phyloP scores from a whole-genome alignment of 805 yeast genomes.

The Debaryomyces tyrocola region DNA sequence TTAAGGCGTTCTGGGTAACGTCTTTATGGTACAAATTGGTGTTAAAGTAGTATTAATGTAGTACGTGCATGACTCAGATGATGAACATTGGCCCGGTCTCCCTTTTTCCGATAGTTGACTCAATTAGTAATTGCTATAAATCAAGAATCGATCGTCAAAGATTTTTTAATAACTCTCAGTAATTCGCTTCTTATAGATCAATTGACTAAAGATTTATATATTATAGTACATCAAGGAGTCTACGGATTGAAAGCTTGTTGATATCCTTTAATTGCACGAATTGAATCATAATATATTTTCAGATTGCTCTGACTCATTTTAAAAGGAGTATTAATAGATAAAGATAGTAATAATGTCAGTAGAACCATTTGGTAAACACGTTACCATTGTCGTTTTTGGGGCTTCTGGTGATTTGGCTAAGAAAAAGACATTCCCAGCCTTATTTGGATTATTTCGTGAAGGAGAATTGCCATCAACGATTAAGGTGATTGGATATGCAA shows the following conservation, averaged over 20 bases:
- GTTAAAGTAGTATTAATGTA: too few relatives aligned
- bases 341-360: conserved; percentile 19
- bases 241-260: too few relatives aligned
- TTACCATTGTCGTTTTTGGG: conserved; percentile 81
- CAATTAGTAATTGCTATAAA: not conserved
- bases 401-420: conserved; percentile 95
- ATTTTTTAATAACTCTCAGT: not conserved
- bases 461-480: conserved; percentile 72
- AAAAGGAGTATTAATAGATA: not conserved
- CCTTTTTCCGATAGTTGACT: not conserved
- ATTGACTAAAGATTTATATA: not conserved
- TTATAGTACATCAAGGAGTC: not conserved
- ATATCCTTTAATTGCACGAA: too few relatives aligned
- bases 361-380: conserved; percentile 58
- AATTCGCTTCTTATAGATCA: not conserved
- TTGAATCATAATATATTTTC: too few relatives aligned
- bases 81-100: not conserved
- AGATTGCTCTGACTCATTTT: not conserved
- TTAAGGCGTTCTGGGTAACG: too few relatives aligned
- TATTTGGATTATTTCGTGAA: conserved; percentile 64
- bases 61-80: too few relatives aligned
- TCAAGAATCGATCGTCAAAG: not conserved
- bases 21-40: too few relatives aligned
- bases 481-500: conserved; percentile 87
- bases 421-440: conserved; percentile 90